These are phyloP conservation scores for Rhodotorula diobovata DNA, from an alignment of 768 basidiomycete species.

Conservation along the genomic window DNA sequence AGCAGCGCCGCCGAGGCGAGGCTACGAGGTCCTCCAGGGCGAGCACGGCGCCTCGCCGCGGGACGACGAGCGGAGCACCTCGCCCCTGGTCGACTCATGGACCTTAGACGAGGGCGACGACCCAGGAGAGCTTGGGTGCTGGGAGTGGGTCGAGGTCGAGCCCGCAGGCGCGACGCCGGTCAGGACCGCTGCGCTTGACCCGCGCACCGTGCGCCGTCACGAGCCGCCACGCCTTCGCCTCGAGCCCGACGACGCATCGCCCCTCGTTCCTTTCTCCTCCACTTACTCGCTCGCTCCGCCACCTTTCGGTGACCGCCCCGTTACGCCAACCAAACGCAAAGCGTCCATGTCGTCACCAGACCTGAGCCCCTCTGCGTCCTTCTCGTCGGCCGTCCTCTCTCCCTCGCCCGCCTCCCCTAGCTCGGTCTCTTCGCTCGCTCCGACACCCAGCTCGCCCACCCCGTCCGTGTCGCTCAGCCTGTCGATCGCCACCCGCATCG, in stretches of 20 bases:
- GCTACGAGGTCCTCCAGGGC: no score
- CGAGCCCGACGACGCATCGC: no score
- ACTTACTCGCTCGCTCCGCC: background rate
- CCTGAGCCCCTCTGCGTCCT: no score
- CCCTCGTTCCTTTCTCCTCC: no score
- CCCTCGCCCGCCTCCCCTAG: background rate
- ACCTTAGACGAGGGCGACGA: background rate
- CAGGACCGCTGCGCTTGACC: no score
- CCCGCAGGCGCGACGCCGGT: background rate
- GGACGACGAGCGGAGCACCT: background rate
- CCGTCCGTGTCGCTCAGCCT: background rate
- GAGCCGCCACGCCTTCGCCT: no score
- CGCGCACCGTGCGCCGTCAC: no score
- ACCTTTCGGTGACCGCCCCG: background rate
- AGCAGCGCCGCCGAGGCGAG: no score
- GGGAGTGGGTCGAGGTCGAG: background rate
- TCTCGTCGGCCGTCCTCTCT: background rate
- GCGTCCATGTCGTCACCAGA: no score
- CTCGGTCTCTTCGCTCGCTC: no score
- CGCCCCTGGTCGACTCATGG: background rate
- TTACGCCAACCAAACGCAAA: no score
- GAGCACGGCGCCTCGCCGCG: no score
- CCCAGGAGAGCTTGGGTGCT: background rate
- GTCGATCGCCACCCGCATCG: slow-evolving; percentile 6
- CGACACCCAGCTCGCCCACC: background rate